phyloP scores from a whole-genome alignment of 495 filamentous ascomycete species.

The Hyaloscypha hepaticicola region DNA sequence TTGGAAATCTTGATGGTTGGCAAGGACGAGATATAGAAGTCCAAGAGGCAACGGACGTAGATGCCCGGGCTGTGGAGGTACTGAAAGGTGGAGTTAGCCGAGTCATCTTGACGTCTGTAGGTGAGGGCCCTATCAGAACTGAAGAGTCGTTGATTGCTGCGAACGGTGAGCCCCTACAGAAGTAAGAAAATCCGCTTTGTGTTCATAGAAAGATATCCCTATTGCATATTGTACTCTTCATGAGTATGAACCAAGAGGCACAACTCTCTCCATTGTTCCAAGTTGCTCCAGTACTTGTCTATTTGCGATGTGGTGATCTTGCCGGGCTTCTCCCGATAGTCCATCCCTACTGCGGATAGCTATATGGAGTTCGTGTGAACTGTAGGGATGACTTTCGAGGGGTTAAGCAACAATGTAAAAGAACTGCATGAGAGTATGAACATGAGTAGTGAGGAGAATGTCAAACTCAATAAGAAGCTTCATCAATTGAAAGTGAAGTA shows the following conservation, averaged over 20 bases:
- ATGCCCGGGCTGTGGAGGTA: slow-evolving; percentile 53
- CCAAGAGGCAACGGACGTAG: slow-evolving; percentile 50
- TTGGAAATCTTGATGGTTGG: slow-evolving; percentile 62
- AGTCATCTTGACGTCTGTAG: slow-evolving; percentile 88
- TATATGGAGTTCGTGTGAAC: too few relatives aligned
- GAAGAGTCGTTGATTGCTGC: slow-evolving; percentile 74
- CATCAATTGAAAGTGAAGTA: too few relatives aligned
- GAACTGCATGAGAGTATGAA: too few relatives aligned
- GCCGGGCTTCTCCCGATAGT: too few relatives aligned
- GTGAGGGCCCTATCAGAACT: slow-evolving; percentile 80
- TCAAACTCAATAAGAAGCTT: too few relatives aligned
- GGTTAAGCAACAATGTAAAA: too few relatives aligned
- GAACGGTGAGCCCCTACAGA: slow-evolving; percentile 47
- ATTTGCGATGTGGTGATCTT: too few relatives aligned
- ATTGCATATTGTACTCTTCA: background rate
- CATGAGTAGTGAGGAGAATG: too few relatives aligned
- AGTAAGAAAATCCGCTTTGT: slow-evolving; percentile 3
- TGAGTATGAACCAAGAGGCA: background rate
- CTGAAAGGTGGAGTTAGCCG: slow-evolving; percentile 78
- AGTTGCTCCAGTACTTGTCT: too few relatives aligned
- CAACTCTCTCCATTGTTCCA: too few relatives aligned
- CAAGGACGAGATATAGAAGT: slow-evolving; percentile 50
- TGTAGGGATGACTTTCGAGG: too few relatives aligned
- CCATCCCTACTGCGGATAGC: too few relatives aligned
- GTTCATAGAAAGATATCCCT: background rate